Evolutionary conservation across 257 asterid genomes (phyloP), one percentile per base, ranked within the genome.

Genomic region (Nicotiana noctiflora): DNA sequence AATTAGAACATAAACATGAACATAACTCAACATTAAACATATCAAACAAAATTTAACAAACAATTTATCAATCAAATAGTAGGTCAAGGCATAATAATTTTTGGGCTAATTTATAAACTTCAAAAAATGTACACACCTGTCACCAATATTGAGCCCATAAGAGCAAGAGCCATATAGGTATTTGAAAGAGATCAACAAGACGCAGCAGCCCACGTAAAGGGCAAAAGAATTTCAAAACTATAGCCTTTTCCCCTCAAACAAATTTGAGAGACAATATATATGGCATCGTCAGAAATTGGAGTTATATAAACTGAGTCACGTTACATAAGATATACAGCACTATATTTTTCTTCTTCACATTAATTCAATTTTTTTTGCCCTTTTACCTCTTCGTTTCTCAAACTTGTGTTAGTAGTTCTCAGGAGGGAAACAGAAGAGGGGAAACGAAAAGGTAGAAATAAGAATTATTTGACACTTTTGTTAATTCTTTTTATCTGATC

Each of bases 401-500:
- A 78, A 62, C 46, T 75, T 62, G 81, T 74, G 56, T 25, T 79
- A 55, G 64, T 59, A 78, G 68, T 64, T 52, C 82, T 68, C 53
- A 74, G 80, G 88, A 76, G 78, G 80, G 75, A 80, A 62, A 74
- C 63, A 40, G 21, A 27, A 21, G 37, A 74, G 63, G 72, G 34
- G 65, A 67, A 78, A 32, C 51, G 81, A 56, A 68, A 49, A 44
- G 17, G 31, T 53, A 70, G 52, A n/a, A 40, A 40, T 40, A 40
- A 40, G 49, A 40, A 40, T 40, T 40, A 9, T 40, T 40, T 40
- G 49, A 40, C 11, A 8, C 9, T 40, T 40, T 40, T 40, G 34
- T 18, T 46, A 59, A 79, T 56, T 15, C 51, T 72, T 60, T 79
- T 82, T 56, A 21, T 32, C 85, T 84, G 87, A 86, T 84, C 87